Conservation (phyloP, 2,329 filamentous ascomycete species). For the Aspergillus intermedius region DNA sequence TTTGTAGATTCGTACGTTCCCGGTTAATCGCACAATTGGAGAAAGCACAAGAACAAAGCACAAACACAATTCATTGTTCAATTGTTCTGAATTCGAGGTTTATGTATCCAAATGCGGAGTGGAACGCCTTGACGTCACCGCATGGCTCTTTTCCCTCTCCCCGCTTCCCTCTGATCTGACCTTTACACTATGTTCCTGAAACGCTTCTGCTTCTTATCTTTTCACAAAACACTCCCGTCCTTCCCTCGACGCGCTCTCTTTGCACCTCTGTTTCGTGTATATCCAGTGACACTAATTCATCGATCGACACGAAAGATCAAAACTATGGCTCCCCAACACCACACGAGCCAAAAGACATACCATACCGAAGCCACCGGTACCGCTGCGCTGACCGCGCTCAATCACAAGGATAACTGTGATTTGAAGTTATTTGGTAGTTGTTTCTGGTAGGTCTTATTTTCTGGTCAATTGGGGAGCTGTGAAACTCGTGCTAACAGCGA, state of each 20-base stretch:
- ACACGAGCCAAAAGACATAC: constrained; percentile 56
- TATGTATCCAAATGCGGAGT: constrained; percentile 7
- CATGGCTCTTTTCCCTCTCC: neutral
- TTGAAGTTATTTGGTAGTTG: constrained; percentile 76
- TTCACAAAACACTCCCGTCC: neutral
- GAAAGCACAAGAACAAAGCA: neutral
- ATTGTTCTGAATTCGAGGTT: neutral
- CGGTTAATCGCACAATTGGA: neutral
- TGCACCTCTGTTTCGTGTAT: constrained; percentile 1
- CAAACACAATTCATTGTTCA: neutral
- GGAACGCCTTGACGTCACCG: constrained; percentile 16
- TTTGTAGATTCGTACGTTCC: neutral
- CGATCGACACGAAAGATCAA: constrained; percentile 10
- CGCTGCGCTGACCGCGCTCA: constrained; percentile 62
- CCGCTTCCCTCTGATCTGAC: neutral
- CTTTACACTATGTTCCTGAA: neutral
- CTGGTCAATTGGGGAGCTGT: neutral
- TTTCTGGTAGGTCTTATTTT: constrained; percentile 58
- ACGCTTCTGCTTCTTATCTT: neutral
- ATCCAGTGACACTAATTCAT: constrained; percentile 8
- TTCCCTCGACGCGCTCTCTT: neutral
- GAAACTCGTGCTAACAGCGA: neutral
- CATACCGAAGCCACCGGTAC: constrained; percentile 66
- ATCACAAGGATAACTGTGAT: constrained; percentile 62
- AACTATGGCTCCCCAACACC: constrained; percentile 45